phyloP scores from a whole-genome alignment of 345 rosid genomes.

The Anacardium occidentale region DNA sequence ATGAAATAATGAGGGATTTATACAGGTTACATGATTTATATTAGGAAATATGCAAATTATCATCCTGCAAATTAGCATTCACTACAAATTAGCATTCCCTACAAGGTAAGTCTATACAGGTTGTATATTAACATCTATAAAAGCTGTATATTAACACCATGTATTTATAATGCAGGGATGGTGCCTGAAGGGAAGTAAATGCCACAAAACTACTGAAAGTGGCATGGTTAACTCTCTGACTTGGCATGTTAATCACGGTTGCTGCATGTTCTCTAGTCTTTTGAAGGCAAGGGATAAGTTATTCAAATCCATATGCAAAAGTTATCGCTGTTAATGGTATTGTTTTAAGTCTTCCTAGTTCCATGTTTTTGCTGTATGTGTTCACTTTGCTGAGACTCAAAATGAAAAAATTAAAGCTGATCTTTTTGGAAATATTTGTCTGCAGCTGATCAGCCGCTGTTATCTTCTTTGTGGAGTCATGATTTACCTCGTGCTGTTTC shows the following conservation, averaged over 20 bases:
- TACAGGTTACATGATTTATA: too few relatives aligned
- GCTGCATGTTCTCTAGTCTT: slow-evolving; percentile 54
- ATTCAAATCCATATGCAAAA: slow-evolving; percentile 58
- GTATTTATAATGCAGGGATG: slow-evolving; percentile 46
- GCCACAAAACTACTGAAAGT: slow-evolving; percentile 59
- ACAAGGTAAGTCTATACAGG: too few relatives aligned
- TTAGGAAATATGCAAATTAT: too few relatives aligned
- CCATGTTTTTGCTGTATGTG: background rate
- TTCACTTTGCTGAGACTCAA: background rate
- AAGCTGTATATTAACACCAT: too few relatives aligned
- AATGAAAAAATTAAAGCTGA: background rate
- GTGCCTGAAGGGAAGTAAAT: slow-evolving; percentile 39
- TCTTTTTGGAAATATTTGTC: background rate
- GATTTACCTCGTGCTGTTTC: background rate
- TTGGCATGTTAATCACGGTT: slow-evolving; percentile 57
- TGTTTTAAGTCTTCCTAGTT: slow-evolving; percentile 9
- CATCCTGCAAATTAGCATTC: too few relatives aligned
- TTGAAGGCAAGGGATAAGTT: slow-evolving; percentile 78
- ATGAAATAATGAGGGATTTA: too few relatives aligned
- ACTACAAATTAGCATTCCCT: too few relatives aligned
- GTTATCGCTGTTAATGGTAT: slow-evolving; percentile 89
- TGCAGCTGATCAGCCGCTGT: background rate
- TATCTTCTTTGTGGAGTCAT: background rate
- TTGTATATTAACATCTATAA: too few relatives aligned
- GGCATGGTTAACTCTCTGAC: slow-evolving; percentile 79